Evolutionary conservation across 23 red algal species (phyloP), one percentile per base, ranked within the genome.

Genomic region (Gracilaria gracilis): DNA sequence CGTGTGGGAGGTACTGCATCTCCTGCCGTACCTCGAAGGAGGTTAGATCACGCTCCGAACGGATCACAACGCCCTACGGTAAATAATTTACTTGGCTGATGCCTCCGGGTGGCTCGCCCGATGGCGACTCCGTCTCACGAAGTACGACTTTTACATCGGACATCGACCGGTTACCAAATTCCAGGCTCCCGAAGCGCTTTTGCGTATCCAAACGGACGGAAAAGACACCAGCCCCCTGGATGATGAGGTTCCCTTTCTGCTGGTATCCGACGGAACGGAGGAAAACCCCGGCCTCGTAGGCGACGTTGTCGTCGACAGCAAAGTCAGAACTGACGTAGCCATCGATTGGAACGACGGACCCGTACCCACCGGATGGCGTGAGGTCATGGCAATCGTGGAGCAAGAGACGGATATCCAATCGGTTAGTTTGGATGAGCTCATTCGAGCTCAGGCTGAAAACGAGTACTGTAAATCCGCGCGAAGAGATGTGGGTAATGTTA

Each of bases 1-100:
- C 13, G 72, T 90, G 31, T 90, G 86, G 75, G 53, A 46, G 12
- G 53, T 90, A 13, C 42, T 80, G 54, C 71, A 48, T 37, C 20
- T 90, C 29, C 73, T 48, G n/a, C 86, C 86, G 34, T 90, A 90
- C 34, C 73, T 90, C 23, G 88, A 92, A 84, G 24, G 0, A 2
- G 0, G 38, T 9, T 12, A 20, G 9, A 75, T 76, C 53, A 40
- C 75, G 1, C 17, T 84, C 55, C 61, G 61, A 4, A 67, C 79
- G 61, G 73, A 92, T 58, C 88, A 75, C 46, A 0, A 54, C 29
- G 23, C 61, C 17, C 46, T 84, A 31, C 31, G 66, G 55, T 92
- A 55, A 78, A 70, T 92, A 47, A 59, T 92, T 8, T 75, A 84
- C 47, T 24, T 74, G 19, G 65, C 47, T 0, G 79, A 84, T 9